Evolutionary conservation across 139 green algal genomes (phyloP), one percentile per base, ranked within the genome.

Genomic region (Klebsormidium nitens): DNA sequence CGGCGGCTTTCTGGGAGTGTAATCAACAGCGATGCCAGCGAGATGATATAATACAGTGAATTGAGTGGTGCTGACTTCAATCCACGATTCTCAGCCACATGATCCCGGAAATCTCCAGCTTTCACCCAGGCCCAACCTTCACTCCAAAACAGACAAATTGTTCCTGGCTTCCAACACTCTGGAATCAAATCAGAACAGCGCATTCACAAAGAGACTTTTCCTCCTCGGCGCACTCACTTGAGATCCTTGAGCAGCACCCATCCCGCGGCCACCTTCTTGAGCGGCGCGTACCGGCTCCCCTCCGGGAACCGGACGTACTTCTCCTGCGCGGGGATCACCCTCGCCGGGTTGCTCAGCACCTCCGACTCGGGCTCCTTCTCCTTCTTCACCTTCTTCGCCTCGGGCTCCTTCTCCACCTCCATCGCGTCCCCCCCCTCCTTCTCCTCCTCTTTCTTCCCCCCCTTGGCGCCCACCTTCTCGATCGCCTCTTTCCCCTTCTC

Each of bases 301-400:
- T 79, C 44, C 42, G 56, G 40, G 46, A 90, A 83, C 34, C 36
- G 39, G 26, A 92, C 71, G 69, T 80, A 87, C 48, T 70, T 77
- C 48, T 88, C 86, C 81, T 96, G 89, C 4, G 68, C 72, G 5
- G 90, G 90, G 50, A 93, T 82, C 69, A 98, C 87, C 19, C 93
- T 82, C 1, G 85, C 77, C 0, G 92, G 93, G 80, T 96, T 97
- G 55, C 84, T 72, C 34, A 95, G 49, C 17, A 59, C 75, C 72
- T 90, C 85, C 58, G 50, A 89, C 47, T 40, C 68, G 0, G 86
- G 81, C 86, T 97, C 91, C 5, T 65, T 40, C 69, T 82, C 68
- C 62, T 85, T 82, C 56, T 84, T 75, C 60, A 35, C 35, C 36
- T 62, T 64, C 52, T 52, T 61, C 8, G n/a, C 23, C 52, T 64